Percentiles rank a stretch among this genome's conserved stretches.
These are phyloP conservation scores for Vaccinium myrtillus DNA, from an alignment of 148 eudicot genomes.

Conservation along the genomic window DNA sequence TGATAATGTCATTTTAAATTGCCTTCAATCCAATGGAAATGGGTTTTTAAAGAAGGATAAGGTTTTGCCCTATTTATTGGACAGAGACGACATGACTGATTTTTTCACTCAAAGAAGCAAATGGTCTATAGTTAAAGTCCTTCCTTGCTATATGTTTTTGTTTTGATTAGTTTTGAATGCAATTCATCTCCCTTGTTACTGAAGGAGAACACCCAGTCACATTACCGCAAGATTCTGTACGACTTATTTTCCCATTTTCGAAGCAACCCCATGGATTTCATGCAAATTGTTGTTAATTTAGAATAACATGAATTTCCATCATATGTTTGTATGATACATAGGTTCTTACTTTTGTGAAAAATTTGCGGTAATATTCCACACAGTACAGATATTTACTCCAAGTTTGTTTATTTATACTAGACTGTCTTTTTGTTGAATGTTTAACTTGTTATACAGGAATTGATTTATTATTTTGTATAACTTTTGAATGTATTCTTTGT, in stretches of 20 bases:
- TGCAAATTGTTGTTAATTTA: neutral
- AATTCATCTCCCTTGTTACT: neutral
- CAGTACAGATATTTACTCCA: no score
- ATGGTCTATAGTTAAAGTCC: neutral
- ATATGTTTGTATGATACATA: neutral
- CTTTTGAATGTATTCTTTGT: slow-evolving; percentile 12
- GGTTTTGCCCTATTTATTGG: neutral
- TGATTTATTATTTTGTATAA: neutral
- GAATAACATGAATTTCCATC: neutral
- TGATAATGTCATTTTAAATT: neutral
- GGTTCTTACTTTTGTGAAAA: neutral
- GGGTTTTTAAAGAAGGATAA: neutral
- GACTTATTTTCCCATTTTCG: neutral
- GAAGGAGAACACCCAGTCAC: neutral
- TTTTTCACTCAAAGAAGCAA: neutral
- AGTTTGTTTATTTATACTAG: neutral
- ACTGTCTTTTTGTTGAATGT: neutral
- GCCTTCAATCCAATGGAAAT: no score
- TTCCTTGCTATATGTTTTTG: neutral
- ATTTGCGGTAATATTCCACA: neutral
- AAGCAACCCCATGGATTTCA: neutral
- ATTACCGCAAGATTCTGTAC: neutral
- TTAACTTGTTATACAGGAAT: neutral
- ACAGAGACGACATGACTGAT: neutral
- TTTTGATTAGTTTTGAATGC: neutral